phyloP scores from a whole-genome alignment of 306 rosid genomes.

The Cicer bijugum region DNA sequence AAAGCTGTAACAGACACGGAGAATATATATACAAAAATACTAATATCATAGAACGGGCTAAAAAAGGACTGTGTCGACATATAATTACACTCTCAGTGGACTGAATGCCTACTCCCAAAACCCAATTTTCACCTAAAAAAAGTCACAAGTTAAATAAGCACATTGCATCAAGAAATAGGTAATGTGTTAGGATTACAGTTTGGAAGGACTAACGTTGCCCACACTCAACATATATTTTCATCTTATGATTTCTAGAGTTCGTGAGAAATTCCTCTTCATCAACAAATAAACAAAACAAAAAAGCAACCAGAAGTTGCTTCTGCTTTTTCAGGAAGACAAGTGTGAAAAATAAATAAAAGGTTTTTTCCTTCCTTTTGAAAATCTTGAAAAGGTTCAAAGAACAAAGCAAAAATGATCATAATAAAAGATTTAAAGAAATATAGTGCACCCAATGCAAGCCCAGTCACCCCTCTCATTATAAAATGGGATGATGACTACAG shows the following conservation, averaged over 20 bases:
- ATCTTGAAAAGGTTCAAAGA: slow-evolving; percentile 36
- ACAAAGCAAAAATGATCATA: slow-evolving; percentile 38
- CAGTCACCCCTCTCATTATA: slow-evolving; percentile 48
- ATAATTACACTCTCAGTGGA: neutral
- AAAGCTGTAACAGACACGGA: neutral
- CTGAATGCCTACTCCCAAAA: neutral
- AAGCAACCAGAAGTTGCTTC: neutral
- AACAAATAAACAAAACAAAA: neutral
- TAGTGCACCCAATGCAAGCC: slow-evolving; percentile 47
- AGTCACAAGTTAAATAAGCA: neutral
- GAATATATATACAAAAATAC: neutral
- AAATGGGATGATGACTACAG: slow-evolving; percentile 52
- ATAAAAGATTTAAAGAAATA: slow-evolving; percentile 42
- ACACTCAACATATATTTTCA: neutral
- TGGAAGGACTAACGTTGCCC: neutral
- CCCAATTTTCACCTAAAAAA: neutral
- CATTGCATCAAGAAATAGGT: neutral
- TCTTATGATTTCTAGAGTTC: neutral
- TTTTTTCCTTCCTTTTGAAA: slow-evolving; percentile 39
- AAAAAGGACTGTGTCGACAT: neutral
- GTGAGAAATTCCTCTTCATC: neutral
- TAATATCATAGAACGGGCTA: neutral
- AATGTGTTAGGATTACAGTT: neutral
- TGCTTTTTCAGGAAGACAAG: slow-evolving; percentile 3
- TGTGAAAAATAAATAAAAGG: slow-evolving; percentile 40